Percentiles rank a stretch among this genome's conserved stretches.
These are phyloP conservation scores for Phaseolus coccineus DNA, from an alignment of 331 rosid genomes.

Conservation along the genomic window DNA sequence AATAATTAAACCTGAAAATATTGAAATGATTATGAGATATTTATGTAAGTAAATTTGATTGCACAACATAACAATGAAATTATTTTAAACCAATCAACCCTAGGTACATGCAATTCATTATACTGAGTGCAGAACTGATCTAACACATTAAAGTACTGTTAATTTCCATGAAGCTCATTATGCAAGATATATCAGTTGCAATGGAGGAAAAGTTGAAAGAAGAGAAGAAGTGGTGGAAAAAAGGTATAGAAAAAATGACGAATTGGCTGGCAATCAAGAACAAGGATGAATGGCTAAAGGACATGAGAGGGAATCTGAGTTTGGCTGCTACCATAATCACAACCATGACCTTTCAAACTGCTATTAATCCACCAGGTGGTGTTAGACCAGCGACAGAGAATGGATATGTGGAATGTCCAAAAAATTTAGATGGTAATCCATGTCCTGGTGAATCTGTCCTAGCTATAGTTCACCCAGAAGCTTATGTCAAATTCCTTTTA, in stretches of 20 bases:
- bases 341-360: conserved; percentile 42
- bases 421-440: background rate
- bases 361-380: conserved; percentile 48
- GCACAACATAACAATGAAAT: background rate
- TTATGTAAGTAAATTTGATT: no score
- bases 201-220: background rate
- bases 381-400: background rate
- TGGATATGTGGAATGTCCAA: background rate
- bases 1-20: no score
- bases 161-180: background rate
- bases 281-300: background rate
- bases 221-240: background rate
- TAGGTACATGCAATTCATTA: no score
- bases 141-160: background rate
- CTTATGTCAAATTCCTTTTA: fast-evolving
- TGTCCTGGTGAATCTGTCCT: conserved; percentile 14
- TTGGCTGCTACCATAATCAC: conserved; percentile 42
- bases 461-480: fast-evolving
- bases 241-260: background rate
- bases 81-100: background rate
- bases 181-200: background rate
- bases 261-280: conserved; percentile 24
- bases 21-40: no score
- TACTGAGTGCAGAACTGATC: background rate
- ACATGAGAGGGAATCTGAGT: conserved; percentile 35